These are phyloP conservation scores for Dothistroma septosporum DNA, from an alignment of 2,329 filamentous ascomycete species.

Conservation along the genomic window DNA sequence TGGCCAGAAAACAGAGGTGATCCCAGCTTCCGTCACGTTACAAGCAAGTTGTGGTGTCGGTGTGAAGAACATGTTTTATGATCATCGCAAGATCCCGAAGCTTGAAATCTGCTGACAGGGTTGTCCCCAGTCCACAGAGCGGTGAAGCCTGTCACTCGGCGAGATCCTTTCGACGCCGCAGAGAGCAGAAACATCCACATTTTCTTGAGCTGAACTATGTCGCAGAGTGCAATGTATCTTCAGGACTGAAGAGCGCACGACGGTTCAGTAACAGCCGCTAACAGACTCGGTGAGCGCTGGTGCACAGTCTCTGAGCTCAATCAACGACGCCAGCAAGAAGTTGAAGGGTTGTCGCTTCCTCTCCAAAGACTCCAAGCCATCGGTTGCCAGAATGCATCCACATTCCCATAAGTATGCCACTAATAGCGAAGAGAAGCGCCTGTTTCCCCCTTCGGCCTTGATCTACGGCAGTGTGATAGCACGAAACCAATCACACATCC, in stretches of 20 bases:
- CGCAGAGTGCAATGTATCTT: constrained; percentile 38
- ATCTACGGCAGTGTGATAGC: too few relatives aligned
- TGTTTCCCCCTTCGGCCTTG: not conserved
- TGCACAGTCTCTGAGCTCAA: constrained; percentile 40
- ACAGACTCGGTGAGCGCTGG: constrained; percentile 35
- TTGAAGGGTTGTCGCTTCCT: not conserved
- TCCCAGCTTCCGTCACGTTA: constrained; percentile 35
- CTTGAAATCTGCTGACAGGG: not conserved
- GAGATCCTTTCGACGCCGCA: not conserved
- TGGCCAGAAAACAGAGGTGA: constrained; percentile 28
- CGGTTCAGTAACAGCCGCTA: constrained; percentile 27
- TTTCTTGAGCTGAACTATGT: not conserved
- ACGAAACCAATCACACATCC: too few relatives aligned
- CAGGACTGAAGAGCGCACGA: constrained; percentile 40
- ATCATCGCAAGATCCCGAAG: not conserved
- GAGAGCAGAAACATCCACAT: not conserved
- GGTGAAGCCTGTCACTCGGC: not conserved
- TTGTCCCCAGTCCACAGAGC: not conserved
- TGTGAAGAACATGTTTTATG: not conserved
- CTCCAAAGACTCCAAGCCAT: not conserved
- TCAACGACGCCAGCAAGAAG: constrained; percentile 26
- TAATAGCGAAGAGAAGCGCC: not conserved
- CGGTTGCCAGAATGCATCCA: not conserved
- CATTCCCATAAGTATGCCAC: not conserved
- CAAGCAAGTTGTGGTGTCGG: constrained; percentile 15